phyloP scores from a whole-genome alignment of 192 early-diverging fungal species.

The Entomortierella parvispora region DNA sequence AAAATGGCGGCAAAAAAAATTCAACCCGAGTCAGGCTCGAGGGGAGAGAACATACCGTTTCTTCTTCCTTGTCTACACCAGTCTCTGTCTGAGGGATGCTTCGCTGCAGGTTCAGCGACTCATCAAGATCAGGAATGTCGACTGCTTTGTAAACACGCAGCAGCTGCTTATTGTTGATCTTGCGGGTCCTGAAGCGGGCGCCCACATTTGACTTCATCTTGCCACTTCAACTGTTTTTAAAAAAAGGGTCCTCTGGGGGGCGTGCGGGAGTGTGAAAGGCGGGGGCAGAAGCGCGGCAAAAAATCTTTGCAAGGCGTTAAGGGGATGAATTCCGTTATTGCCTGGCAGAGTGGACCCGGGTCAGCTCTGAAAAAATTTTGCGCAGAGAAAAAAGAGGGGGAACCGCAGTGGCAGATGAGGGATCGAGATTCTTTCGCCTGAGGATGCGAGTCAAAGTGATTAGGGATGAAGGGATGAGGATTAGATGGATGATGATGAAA shows the following conservation, averaged over 20 bases:
- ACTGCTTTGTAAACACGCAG: conserved; percentile 83
- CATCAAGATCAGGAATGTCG: conserved; percentile 88
- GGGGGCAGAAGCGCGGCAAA: neutral
- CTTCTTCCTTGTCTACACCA: conserved; percentile 98
- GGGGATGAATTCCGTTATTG: neutral
- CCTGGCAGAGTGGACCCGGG: conserved; percentile 5
- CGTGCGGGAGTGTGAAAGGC: neutral
- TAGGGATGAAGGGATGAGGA: conserved; percentile 16
- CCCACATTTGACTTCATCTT: conserved; percentile 48
- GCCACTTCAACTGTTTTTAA: too few relatives aligned
- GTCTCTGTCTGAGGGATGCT: conserved; percentile 81
- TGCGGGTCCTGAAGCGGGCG: conserved; percentile 79
- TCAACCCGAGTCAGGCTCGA: neutral
- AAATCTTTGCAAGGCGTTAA: conserved; percentile 8
- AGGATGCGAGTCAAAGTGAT: conserved; percentile 12
- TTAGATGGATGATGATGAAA: conserved; percentile 35
- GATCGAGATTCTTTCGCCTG: conserved; percentile 4
- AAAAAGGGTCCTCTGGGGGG: too few relatives aligned
- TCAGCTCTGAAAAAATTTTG: conserved; percentile 6
- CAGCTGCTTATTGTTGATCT: conserved; percentile 88
- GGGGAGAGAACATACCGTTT: conserved; percentile 70
- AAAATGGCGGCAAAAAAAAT: conserved; percentile 30
- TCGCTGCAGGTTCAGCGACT: conserved; percentile 68
- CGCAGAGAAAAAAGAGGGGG: conserved; percentile 1
- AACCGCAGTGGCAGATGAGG: neutral